phyloP scores from a whole-genome alignment of 768 basidiomycete species.

The Mycena crocata region DNA sequence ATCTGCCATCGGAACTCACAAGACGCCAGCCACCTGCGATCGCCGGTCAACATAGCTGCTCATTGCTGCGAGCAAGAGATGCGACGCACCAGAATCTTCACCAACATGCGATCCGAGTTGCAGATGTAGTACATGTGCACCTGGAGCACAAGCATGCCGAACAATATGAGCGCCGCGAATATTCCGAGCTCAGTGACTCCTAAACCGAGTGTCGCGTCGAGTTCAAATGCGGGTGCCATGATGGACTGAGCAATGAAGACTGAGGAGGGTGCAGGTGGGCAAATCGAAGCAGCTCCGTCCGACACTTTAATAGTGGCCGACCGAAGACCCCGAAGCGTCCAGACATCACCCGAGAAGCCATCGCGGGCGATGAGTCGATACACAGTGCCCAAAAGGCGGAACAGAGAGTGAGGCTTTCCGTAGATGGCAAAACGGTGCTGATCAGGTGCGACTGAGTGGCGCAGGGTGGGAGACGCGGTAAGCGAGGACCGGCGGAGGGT shows the following conservation, averaged over 20 bases:
- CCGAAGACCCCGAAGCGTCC: slow-evolving; percentile 4
- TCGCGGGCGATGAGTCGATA: neutral
- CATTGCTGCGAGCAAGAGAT: neutral
- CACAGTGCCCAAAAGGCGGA: slow-evolving; percentile 6
- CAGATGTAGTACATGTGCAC: slow-evolving; percentile 16
- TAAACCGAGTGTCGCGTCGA: slow-evolving; percentile 5
- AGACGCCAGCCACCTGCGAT: slow-evolving; percentile 11
- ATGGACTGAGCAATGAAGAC: too few species aligned
- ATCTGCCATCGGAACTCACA: neutral
- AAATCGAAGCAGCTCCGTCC: neutral
- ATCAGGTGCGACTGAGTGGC: too few species aligned
- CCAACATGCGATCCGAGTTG: slow-evolving; percentile 12
- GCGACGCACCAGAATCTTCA: slow-evolving; percentile 6
- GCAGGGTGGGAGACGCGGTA: too few species aligned
- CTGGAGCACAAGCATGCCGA: slow-evolving; percentile 10
- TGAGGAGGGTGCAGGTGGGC: neutral
- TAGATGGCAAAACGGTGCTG: slow-evolving; percentile 14
- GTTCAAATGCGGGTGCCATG: slow-evolving; percentile 11
- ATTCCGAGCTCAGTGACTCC: slow-evolving; percentile 21
- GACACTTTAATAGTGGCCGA: slow-evolving; percentile 1
- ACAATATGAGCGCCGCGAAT: slow-evolving; percentile 7
- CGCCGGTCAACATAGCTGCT: neutral
- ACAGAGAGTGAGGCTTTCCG: neutral
- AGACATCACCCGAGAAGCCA: slow-evolving; percentile 1
- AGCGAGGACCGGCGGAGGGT: too few species aligned